Base-by-base conservation (phyloP, 1,284 basidiomycete genomes). In the Phenoliferia sp. region DNA sequence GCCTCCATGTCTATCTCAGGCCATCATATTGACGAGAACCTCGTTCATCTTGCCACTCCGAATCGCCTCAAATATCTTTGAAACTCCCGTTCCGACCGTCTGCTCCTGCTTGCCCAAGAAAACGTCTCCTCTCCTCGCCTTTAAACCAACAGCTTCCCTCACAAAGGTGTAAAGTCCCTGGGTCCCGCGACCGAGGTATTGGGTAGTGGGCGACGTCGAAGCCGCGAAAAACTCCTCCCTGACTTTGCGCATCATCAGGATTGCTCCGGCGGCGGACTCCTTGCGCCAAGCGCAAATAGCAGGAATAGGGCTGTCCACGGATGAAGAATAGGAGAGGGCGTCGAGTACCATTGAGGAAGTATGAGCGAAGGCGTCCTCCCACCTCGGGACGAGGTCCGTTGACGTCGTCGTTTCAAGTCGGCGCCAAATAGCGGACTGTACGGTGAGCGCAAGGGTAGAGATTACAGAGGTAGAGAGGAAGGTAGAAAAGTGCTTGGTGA, bases 101-200 rank as follows among this genome's bases (percentile, higher is more conserved):
- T 28, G 52, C 58, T 66, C 62, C 48, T 66, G 62, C 58, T 62
- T 63, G 17, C 72, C 72, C 28, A 69, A 55, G 55, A 65, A 66
- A 3, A 73, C 72, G 57, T 73, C 71, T 16, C 71, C 71, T 16
- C 68, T 62, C 31, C 72, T 87, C 86, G 90, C 91, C 69, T 80
- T 81, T 44, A 92, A 81, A 3, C 86, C 87, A 29, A 92, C 81
- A 28, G 81, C 83, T 54, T 84, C 74, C 32, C 90, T 83, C 26
- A 92, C 83, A 74, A 85, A 92, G 76, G 87, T 85, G 77, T 92
- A 92, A 65, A 91, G 75, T 3, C 82, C 78, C 56, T 83, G 83
- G 3, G 89, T 89, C 9, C 48, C 48, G 70, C 84, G 84, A 50
- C 85, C 85, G 62, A 92, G 82, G 75, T 84, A 85, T 22, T 77